Percentiles rank a stretch among this genome's conserved stretches.
These are phyloP conservation scores for Pseudonectria foliicola DNA, from an alignment of 2,329 filamentous ascomycete species.

Conservation along the genomic window DNA sequence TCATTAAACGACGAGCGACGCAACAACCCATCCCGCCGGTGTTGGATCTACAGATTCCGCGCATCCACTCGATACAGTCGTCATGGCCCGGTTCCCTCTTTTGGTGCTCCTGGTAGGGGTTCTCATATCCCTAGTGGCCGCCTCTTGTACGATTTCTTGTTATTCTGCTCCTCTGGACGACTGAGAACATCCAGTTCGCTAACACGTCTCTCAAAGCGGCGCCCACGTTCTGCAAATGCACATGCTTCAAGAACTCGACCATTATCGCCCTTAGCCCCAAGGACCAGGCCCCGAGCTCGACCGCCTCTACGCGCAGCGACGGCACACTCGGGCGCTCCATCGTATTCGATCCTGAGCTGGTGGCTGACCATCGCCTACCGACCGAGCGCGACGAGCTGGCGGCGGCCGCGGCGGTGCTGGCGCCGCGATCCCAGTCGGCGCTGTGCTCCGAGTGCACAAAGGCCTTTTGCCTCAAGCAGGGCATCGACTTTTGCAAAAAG, in stretches of 20 bases:
- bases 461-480: constrained; percentile 53
- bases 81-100: constrained; percentile 35
- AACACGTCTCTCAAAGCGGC: constrained; percentile 36
- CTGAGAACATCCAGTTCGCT: constrained; percentile 11
- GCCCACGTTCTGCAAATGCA: constrained; percentile 63
- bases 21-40: too few species aligned
- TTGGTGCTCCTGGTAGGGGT: constrained; percentile 30
- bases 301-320: constrained; percentile 18
- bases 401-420: constrained; percentile 5
- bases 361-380: constrained; percentile 6
- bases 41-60: not conserved
- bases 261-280: constrained; percentile 54
- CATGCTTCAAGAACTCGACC: constrained; percentile 62
- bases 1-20: too few species aligned
- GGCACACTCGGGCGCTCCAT: constrained; percentile 17
- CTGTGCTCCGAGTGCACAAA: constrained; percentile 58
- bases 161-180: not conserved
- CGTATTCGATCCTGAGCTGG: constrained; percentile 12
- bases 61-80: constrained; percentile 5
- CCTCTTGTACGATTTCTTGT: constrained; percentile 33
- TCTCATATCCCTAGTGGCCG: constrained; percentile 29
- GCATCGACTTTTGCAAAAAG: constrained; percentile 56
- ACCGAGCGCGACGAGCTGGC: constrained; percentile 1
- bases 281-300: constrained; percentile 14
- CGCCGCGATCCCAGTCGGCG: constrained; percentile 32